A percentile compares a stretch with the other conserved stretches of the same genome.
Evolutionary conservation across 2,329 filamentous ascomycete species (phyloP).

Genomic region (Fusarium metavorans): DNA sequence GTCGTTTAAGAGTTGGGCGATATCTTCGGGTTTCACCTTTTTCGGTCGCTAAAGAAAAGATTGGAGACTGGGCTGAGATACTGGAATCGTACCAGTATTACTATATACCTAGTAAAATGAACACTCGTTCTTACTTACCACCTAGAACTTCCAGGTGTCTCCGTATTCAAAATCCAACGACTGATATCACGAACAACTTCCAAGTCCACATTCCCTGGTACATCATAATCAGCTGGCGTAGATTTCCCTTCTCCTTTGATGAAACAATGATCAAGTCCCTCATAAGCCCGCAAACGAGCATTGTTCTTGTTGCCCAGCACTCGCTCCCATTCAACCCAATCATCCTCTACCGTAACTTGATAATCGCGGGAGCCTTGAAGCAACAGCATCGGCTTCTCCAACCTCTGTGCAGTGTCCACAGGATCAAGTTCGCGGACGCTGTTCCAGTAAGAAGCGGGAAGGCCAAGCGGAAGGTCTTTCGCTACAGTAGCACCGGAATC

Average conservation of each 20-base stretch:
- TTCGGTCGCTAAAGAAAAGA: not conserved
- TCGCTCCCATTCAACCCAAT: not conserved
- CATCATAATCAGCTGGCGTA: conserved; percentile 9
- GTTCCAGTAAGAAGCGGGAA: conserved; percentile 6
- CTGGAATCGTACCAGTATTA: not conserved
- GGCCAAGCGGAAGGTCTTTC: not conserved
- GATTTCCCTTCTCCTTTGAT: not conserved
- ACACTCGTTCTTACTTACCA: not conserved
- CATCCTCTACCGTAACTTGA: conserved; percentile 1
- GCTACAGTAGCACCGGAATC: not conserved
- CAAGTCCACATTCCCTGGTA: not conserved
- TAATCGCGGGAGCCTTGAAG: conserved; percentile 10
- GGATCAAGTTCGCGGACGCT: not conserved
- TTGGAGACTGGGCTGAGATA: not conserved
- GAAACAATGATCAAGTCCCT: conserved; percentile 8
- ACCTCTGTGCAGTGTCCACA: not conserved
- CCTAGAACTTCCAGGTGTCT: too few species aligned
- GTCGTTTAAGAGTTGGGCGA: not conserved
- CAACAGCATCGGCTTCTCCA: conserved; percentile 1
- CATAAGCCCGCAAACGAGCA: not conserved
- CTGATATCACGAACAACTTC: not conserved
- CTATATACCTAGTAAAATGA: not conserved
- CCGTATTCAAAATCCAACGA: not conserved
- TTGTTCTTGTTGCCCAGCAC: not conserved
- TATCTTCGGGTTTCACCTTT: not conserved